Base-by-base conservation (phyloP, 148 eudicot genomes). In the Nepenthes gracilis region DNA sequence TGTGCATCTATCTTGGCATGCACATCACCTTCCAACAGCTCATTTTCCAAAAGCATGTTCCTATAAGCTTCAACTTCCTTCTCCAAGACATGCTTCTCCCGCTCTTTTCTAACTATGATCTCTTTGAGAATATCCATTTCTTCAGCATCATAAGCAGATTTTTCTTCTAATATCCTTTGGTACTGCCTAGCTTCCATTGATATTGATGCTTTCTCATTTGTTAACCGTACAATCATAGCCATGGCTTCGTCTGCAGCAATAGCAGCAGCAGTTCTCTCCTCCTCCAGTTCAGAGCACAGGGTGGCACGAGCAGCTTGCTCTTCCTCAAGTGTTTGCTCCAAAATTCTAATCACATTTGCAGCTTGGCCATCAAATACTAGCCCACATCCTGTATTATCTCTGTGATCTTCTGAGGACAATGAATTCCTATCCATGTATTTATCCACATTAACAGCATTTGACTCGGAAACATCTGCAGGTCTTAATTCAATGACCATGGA, bases 241-340 rank as follows among this genome's bases (percentile, higher is more conserved):
- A 93, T 93, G 43, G 99, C 95, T 75, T 93, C 99, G 72, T 93
- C 97, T 5, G 99, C 90, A 67, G 97, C 95, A 59, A 79, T 75
- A 43, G 97, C 97, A 64, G 99, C 91, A 59, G 99, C 92, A 75
- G 59, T 80, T 69, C 97, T 84, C 73, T 93, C 99, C 77, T 93
- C 81, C 72, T 88, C 99, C 55, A 93, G 84, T 66, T 93, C 99
- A 55, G 79, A 66, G 67, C 69, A 81, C 54, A 93, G 85, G 12
- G 92, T 81, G 57, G 74, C 64, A 59, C 86, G 80, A 58, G 89
- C 89, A 57, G 72, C 76, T 35, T 70, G 97, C 59, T 83, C 95
- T 66, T 83, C 81, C 63, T 79, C 84, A 36, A 89, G 80, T 57
- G 81, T 85, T 64, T 74, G 79, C 70, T 83, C 84, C 74, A 89